These are phyloP conservation scores for Panicum miliaceum DNA, from an alignment of 176 grass and related monocot species.

Conservation along the genomic window DNA sequence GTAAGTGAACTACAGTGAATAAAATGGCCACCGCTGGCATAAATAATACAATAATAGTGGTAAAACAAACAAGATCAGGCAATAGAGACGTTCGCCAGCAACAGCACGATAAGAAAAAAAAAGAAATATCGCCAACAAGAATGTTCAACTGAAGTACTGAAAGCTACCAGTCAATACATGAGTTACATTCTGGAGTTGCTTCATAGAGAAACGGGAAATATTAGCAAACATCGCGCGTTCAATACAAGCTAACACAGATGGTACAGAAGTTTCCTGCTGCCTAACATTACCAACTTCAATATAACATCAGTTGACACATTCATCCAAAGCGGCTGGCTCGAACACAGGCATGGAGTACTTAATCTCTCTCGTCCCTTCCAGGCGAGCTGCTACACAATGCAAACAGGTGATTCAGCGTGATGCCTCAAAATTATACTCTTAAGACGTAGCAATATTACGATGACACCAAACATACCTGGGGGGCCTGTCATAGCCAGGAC, in stretches of 20 bases:
- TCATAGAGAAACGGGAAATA: not conserved
- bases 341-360: not conserved
- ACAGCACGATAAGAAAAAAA: not conserved
- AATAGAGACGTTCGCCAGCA: not conserved
- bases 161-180: constrained; percentile 2
- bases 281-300: constrained; percentile 30
- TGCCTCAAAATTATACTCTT: not conserved
- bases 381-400: constrained; percentile 48
- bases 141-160: not conserved
- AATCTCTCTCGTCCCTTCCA: constrained; percentile 53
- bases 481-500: constrained; percentile 62
- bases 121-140: not conserved
- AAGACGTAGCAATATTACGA: not conserved
- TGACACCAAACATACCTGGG: constrained; percentile 10
- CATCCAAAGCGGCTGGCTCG: not conserved
- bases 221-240: constrained; percentile 11
- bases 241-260: constrained; percentile 37
- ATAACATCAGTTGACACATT: not conserved
- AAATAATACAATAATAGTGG: not conserved
- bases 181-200: constrained; percentile 6
- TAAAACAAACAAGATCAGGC: not conserved
- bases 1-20: not conserved
- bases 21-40: not conserved
- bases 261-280: constrained; percentile 31
- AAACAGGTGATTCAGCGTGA: constrained; percentile 35